Conservation (phyloP, 345 rosid genomes). For the Rhodomyrtus tomentosa region DNA sequence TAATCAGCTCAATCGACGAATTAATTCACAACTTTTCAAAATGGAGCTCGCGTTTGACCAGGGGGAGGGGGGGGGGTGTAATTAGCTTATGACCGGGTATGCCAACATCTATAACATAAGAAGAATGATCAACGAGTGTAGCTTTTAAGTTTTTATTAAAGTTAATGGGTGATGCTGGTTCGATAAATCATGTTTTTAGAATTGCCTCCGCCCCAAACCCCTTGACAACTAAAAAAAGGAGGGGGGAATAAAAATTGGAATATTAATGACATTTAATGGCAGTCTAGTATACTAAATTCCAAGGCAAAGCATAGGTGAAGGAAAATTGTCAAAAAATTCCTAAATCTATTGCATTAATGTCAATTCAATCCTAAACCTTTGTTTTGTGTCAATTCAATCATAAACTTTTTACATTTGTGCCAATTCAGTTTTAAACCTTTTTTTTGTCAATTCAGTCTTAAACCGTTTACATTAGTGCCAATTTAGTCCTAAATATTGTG, state of each 20-base stretch:
- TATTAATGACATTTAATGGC: neutral
- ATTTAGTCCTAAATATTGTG: too few species aligned
- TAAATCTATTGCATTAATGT: too few species aligned
- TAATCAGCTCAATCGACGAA: neutral
- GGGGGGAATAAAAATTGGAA: neutral
- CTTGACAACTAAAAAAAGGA: neutral
- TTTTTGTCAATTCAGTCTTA: too few species aligned
- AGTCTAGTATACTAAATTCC: neutral
- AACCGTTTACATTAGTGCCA: too few species aligned
- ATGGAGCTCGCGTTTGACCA: neutral
- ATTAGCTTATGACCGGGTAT: neutral
- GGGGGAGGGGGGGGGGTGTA: too few species aligned
- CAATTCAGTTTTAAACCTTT: too few species aligned
- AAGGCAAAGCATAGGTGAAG: neutral
- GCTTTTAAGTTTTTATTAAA: neutral
- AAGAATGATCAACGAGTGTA: neutral
- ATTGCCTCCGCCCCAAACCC: neutral
- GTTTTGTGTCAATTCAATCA: too few species aligned
- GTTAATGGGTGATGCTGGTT: neutral
- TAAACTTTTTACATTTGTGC: too few species aligned
- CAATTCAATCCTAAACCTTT: too few species aligned
- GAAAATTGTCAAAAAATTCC: too few species aligned
- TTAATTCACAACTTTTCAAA: neutral
- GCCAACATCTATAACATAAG: neutral
- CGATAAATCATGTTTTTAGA: neutral